A percentile compares a stretch with the other conserved stretches of the same genome.
Evolutionary conservation across 768 basidiomycete genomes (phyloP).

Genomic region (Lactarius vividus): DNA sequence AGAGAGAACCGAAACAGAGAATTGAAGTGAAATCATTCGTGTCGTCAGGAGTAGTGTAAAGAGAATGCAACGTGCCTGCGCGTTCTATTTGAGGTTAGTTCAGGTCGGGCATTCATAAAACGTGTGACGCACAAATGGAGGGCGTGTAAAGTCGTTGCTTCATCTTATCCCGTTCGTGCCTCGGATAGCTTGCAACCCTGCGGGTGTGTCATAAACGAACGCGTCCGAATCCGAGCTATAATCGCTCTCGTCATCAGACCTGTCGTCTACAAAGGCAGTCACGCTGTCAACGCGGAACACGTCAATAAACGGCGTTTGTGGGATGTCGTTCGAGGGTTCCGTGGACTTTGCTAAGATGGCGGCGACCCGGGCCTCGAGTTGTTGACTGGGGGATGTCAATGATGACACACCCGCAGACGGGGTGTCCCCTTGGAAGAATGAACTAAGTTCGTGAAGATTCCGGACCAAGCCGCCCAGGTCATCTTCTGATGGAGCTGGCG

Average conservation of each 20-base stretch:
- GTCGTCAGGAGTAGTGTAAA: not conserved
- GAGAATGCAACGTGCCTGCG: not conserved
- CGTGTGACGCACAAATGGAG: not conserved
- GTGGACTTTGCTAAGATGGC: conserved; percentile 83
- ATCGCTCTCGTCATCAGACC: conserved; percentile 35
- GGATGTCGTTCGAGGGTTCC: conserved; percentile 50
- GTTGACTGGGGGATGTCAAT: conserved; percentile 50
- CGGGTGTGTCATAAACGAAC: conserved; percentile 38
- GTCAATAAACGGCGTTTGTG: conserved; percentile 78
- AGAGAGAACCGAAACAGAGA: not conserved
- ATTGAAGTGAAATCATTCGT: conserved; percentile 7
- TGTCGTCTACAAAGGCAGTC: conserved; percentile 27
- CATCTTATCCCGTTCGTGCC: conserved; percentile 10
- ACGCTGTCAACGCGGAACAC: conserved; percentile 58
- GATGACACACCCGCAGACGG: conserved; percentile 15
- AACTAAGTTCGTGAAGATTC: conserved; percentile 72
- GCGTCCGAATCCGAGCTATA: conserved; percentile 36
- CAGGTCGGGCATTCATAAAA: not conserved
- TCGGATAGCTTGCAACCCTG: conserved; percentile 14
- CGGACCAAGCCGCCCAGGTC: conserved; percentile 77
- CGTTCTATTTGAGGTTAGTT: not conserved
- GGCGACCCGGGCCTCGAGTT: conserved; percentile 74
- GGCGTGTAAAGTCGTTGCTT: not conserved
- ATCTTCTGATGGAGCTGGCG: conserved; percentile 40
- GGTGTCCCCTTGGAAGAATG: conserved; percentile 60